Conservation (phyloP, 2,329 filamentous ascomycete species). For the Diaporthe citrichinensis region DNA sequence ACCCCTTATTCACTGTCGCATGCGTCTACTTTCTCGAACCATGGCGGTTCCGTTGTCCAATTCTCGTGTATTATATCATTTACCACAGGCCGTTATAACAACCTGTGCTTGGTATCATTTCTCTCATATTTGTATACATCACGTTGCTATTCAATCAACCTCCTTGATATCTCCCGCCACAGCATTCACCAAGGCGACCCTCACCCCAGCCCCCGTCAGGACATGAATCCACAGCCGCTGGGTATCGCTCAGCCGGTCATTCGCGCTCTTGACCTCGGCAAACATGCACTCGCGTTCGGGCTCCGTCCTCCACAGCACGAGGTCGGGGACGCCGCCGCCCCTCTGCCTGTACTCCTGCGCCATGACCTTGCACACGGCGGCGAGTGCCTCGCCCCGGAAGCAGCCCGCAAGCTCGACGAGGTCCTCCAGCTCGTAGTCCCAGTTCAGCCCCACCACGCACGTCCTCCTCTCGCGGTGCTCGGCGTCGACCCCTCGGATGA, state of each 20-base stretch:
- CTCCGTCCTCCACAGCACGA: constrained; percentile 83
- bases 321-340: constrained; percentile 90
- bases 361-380: constrained; percentile 91
- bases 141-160: constrained; percentile 50
- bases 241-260: constrained; percentile 95
- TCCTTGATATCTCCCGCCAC: constrained; percentile 66
- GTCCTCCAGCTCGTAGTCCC: constrained; percentile 86
- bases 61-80: background rate
- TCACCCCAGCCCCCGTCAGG: constrained; percentile 84
- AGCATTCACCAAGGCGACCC: constrained; percentile 84
- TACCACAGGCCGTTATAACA: background rate
- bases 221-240: constrained; percentile 98
- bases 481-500: constrained; percentile 79
- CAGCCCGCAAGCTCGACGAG: constrained; percentile 83
- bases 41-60: background rate
- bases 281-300: constrained; percentile 77
- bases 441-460: constrained; percentile 92
- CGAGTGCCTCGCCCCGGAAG: constrained; percentile 85
- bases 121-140: background rate
- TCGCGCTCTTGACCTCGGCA: constrained; percentile 84
- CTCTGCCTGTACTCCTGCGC: constrained; percentile 93
- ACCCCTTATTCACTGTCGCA: too few species aligned
- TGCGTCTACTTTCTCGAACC: too few species aligned
- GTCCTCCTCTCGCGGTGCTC: constrained; percentile 79
- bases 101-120: background rate